phyloP scores from a whole-genome alignment of 306 rosid species.

The Glycyrrhiza uralensis region DNA sequence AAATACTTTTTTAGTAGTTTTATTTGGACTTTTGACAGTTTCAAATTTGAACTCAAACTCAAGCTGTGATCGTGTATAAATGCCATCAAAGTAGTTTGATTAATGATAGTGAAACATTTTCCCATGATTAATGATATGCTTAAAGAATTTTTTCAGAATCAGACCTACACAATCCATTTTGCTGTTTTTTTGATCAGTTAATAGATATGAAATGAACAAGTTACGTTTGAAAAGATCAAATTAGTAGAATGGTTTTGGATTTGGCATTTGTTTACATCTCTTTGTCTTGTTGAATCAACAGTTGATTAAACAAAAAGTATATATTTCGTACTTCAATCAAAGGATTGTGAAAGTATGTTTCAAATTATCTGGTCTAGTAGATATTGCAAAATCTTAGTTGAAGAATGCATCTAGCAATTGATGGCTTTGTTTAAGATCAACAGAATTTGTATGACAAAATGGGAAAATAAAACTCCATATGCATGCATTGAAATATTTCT shows the following conservation, averaged over 20 bases:
- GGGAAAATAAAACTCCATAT: not conserved
- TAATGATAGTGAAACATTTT: not conserved
- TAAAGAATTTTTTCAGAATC: not conserved
- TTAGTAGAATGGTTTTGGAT: not conserved
- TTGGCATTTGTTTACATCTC: not conserved
- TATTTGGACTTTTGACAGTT: not conserved
- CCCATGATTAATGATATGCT: not conserved
- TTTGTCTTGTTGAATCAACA: not conserved
- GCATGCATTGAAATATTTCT: slow-evolving; percentile 15
- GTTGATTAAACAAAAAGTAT: not conserved
- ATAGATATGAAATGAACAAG: not conserved
- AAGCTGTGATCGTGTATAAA: not conserved
- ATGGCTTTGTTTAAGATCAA: not conserved
- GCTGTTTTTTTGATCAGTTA: not conserved
- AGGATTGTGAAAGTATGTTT: not conserved
- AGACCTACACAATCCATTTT: not conserved
- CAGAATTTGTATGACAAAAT: not conserved
- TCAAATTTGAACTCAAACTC: not conserved
- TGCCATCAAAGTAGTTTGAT: not conserved
- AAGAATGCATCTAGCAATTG: not conserved
- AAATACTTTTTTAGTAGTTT: not conserved
- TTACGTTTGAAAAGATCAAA: not conserved
- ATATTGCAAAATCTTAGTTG: not conserved
- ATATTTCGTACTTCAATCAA: not conserved
- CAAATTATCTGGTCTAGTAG: not conserved